Conservation (phyloP, 2,329 filamentous ascomycete species). For the Tolypocladium endophyticum region DNA sequence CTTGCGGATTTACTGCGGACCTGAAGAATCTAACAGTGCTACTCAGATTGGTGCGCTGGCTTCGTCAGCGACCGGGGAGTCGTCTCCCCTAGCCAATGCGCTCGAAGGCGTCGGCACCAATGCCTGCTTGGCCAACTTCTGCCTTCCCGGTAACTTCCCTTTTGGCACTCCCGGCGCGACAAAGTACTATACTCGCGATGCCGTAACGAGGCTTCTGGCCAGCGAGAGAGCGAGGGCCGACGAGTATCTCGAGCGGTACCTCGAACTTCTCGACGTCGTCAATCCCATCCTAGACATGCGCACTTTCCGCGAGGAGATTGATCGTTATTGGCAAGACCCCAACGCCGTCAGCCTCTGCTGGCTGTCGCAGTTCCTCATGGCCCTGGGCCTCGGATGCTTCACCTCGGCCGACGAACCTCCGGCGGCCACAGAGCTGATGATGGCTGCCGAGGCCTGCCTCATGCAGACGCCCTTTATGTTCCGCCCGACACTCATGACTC, state of each 20-base stretch:
- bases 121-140: constrained; percentile 23
- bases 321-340: constrained; percentile 21
- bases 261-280: constrained; percentile 20
- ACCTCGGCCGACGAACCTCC: constrained; percentile 18
- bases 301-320: constrained; percentile 17
- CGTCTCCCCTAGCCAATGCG: constrained; percentile 15
- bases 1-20: neutral
- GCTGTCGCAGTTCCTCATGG: constrained; percentile 24
- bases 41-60: constrained; percentile 16
- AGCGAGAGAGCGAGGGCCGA: constrained; percentile 14
- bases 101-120: constrained; percentile 22
- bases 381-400: constrained; percentile 22
- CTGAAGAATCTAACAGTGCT: neutral
- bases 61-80: constrained; percentile 8
- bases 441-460: constrained; percentile 24
- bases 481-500: constrained; percentile 20
- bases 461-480: constrained; percentile 28
- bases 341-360: constrained; percentile 17
- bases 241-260: constrained; percentile 17
- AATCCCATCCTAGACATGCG: constrained; percentile 22
- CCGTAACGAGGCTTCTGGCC: constrained; percentile 18
- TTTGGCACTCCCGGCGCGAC: constrained; percentile 23
- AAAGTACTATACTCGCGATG: constrained; percentile 21
- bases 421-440: constrained; percentile 22
- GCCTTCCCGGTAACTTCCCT: constrained; percentile 24